Base-by-base conservation (phyloP, 495 filamentous ascomycete species). In the Aspergillus biplanus region DNA sequence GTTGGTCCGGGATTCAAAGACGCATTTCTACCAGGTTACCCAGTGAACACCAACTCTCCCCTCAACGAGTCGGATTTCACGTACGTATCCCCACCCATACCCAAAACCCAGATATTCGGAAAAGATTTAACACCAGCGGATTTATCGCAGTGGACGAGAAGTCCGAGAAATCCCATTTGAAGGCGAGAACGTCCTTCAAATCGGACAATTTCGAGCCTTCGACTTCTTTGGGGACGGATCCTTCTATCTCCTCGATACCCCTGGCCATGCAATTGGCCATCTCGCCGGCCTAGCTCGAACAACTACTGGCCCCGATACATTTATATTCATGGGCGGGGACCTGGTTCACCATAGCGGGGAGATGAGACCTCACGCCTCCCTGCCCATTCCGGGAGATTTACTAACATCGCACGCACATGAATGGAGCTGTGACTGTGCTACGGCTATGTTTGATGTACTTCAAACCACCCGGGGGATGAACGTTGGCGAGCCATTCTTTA, bases 1-100 rank as follows among this genome's bases (percentile, higher is more conserved):
- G 79, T 88, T 21, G 87, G 87, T 0, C 83, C 82, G 0, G 86
- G 86, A 0, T 82, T 85, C 63, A 83, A 80, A 49, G 67, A 74
- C 1, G 33, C 44, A 5, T 63, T 82, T 31, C 62, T 80, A 4
- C 86, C 85, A 0, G 84, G 80, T 1, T 85, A 81, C 53, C 86
- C 86, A 0, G 59, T 71, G 0, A 76, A 81, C 16, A 69, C 74
- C 5, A 65, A 79, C 5, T 68, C 74, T 0, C 18, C 58, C 0
- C 59, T 85, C 32, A 69, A 77, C 8, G 82, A 86, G 50, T 67
- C 65, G 21, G 78, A 83, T 62, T 82, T 79, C 58, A 67, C 69
- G 46, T 39, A 39, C 13, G 37, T 27, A 27, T 27, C 21, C 7
- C 7, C 13, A 7, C 37, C 3, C 37, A 39, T 7, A 7, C 37